Evolutionary conservation across 2,329 filamentous ascomycete genomes (phyloP).

Genomic region (Coniochaeta sp.): DNA sequence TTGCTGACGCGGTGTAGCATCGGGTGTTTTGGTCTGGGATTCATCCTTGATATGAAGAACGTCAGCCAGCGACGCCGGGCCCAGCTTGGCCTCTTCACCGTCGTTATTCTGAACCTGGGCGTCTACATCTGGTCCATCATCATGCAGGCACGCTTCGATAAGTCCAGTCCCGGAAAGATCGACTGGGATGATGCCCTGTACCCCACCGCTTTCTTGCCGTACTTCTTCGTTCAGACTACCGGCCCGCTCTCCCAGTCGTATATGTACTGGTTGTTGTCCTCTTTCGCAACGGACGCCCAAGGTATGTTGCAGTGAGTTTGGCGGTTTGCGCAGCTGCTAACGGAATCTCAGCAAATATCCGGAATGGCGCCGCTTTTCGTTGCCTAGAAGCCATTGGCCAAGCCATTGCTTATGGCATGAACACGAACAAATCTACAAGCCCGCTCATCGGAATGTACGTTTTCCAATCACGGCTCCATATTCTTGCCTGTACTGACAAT

Average conservation of each 20-base stretch:
- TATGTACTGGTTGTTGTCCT: constrained; percentile 36
- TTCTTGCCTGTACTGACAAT: background rate
- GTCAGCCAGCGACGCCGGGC: constrained; percentile 35
- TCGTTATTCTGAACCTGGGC: constrained; percentile 36
- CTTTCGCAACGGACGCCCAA: constrained; percentile 32
- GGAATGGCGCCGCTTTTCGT: constrained; percentile 32
- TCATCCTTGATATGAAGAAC: constrained; percentile 32
- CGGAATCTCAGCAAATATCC: constrained; percentile 25
- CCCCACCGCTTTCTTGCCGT: constrained; percentile 34
- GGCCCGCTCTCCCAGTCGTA: constrained; percentile 34
- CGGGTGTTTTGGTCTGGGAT: constrained; percentile 40
- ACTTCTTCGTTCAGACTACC: constrained; percentile 37
- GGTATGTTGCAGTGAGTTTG: constrained; percentile 18
- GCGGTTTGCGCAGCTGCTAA: constrained; percentile 24
- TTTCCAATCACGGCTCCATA: background rate
- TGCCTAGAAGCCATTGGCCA: constrained; percentile 32
- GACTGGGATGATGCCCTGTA: constrained; percentile 38
- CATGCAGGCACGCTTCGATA: constrained; percentile 35
- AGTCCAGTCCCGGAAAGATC: constrained; percentile 30
- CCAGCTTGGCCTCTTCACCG: constrained; percentile 35
- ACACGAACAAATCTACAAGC: constrained; percentile 28
- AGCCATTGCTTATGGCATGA: constrained; percentile 33
- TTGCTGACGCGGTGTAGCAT: constrained; percentile 13
- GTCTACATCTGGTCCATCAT: constrained; percentile 43
- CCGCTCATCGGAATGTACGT: constrained; percentile 31